Conservation (phyloP, 176 grass and related monocot species). For the Puccinellia tenuiflora region DNA sequence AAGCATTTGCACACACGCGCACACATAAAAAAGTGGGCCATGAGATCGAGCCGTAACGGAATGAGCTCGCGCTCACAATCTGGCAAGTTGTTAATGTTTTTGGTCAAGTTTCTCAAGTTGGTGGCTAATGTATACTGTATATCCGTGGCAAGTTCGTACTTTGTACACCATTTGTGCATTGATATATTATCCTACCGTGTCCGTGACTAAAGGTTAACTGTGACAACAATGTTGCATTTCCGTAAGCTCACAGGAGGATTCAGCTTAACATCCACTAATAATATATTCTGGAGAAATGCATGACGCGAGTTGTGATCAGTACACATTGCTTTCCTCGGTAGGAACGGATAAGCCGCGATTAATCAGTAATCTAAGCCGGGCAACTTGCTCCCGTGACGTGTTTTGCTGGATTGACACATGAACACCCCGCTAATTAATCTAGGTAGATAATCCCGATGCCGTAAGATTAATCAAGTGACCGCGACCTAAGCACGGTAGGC, state of each 20-base stretch:
- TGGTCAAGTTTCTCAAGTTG: too few relatives aligned
- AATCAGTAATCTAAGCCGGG: background rate
- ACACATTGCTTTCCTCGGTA: background rate
- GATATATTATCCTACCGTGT: too few relatives aligned
- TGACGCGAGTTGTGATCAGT: background rate
- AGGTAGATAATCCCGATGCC: background rate
- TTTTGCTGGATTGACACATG: background rate
- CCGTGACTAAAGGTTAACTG: too few relatives aligned
- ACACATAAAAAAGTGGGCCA: too few relatives aligned
- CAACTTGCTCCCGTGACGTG: background rate
- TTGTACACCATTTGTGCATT: too few relatives aligned
- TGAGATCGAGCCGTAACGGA: too few relatives aligned
- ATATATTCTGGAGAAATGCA: background rate
- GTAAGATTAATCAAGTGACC: constrained; percentile 21
- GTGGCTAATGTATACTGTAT: too few relatives aligned
- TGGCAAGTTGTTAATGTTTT: too few relatives aligned
- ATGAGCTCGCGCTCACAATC: too few relatives aligned
- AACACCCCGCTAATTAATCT: background rate
- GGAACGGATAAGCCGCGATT: background rate
- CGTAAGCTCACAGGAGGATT: background rate
- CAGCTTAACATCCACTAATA: background rate
- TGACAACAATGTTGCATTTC: too few relatives aligned
- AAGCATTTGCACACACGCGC: too few relatives aligned
- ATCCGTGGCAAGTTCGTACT: too few relatives aligned
- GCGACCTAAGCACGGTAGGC: background rate